Evolutionary conservation across 2,329 filamentous ascomycete genomes (phyloP), one percentile per base, ranked within the genome.

Genomic region (Aspergillus melleus): DNA sequence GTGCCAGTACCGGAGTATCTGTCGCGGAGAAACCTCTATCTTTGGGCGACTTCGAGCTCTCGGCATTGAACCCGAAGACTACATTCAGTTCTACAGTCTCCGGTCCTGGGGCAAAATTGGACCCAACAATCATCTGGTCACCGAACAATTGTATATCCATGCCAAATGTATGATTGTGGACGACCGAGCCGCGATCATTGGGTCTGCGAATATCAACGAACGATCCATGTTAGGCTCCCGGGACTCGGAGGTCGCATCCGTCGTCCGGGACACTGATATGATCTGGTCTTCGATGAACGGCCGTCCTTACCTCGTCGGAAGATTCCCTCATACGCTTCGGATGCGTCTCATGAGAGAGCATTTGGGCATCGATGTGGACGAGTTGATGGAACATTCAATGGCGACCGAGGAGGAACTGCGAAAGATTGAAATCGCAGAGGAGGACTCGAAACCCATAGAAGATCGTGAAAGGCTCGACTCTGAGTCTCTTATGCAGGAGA

Each of bases 151-250:
- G 11, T 99, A 99, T 73, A 98, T 99, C 59, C 95, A 99, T 71
- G 95, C 95, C 62, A 99, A 99, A 78, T 90, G 90, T 66, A 98
- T 98, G 82, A 85, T 99, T 58, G 94, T 96, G 4, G 95, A 99
- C 74, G 95, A 99, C 71, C 87, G 94, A 36, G 87, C 95, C 59
- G 94, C 90, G 20, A 88, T 99, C 62, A 99, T 99, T 68, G 95
- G 95, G 19, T 98, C 94, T 50, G 95, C 95, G 55, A 99, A 99
- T 73, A 98, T 99, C 81, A 99, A 99, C 70, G 95, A 99, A 76
- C 88, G 95, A 50, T 98, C 94, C 6, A 92, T 98, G 92, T 77
- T 97, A 62, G 95, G 95, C 9, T 89, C 86, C 52, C 87, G 95
- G 69, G 95, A 99, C 75, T 97, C 94, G 0, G 95, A 99, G 76